These are phyloP conservation scores for Pichia scutulata DNA, from an alignment of 805 yeast species.

Conservation along the genomic window DNA sequence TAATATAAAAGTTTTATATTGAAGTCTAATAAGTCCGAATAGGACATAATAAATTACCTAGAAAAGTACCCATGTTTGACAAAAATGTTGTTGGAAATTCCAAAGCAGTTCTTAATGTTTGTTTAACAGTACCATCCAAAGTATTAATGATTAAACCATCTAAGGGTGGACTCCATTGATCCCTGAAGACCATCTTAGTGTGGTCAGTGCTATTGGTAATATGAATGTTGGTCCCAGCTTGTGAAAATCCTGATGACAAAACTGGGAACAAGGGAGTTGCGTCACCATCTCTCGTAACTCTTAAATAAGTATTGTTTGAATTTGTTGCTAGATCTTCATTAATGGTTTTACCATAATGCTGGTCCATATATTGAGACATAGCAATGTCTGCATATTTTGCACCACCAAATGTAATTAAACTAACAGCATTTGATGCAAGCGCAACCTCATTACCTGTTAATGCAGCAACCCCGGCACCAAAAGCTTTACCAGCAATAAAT, in stretches of 20 bases:
- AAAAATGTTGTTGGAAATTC: background rate
- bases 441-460: slow-evolving; percentile 1
- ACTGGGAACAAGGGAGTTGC: slow-evolving; percentile 2
- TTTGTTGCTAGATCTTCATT: background rate
- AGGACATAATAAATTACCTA: slow-evolving; percentile 1
- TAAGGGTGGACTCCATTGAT: background rate
- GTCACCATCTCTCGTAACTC: slow-evolving; percentile 1
- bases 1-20: background rate
- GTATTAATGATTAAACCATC: background rate
- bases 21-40: background rate
- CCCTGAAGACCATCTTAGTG: background rate
- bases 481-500: slow-evolving; percentile 1
- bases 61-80: background rate
- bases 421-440: background rate
- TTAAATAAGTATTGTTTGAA: background rate
- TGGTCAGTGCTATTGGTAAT: background rate
- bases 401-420: background rate
- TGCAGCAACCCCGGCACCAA: slow-evolving; percentile 1
- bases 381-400: slow-evolving; percentile 3
- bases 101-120: background rate
- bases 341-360: slow-evolving; percentile 1
- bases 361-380: background rate
- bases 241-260: background rate
- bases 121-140: background rate
- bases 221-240: background rate